These are phyloP conservation scores for Cyclaneusma minus DNA, from an alignment of 2,329 filamentous ascomycete genomes.

Conservation along the genomic window DNA sequence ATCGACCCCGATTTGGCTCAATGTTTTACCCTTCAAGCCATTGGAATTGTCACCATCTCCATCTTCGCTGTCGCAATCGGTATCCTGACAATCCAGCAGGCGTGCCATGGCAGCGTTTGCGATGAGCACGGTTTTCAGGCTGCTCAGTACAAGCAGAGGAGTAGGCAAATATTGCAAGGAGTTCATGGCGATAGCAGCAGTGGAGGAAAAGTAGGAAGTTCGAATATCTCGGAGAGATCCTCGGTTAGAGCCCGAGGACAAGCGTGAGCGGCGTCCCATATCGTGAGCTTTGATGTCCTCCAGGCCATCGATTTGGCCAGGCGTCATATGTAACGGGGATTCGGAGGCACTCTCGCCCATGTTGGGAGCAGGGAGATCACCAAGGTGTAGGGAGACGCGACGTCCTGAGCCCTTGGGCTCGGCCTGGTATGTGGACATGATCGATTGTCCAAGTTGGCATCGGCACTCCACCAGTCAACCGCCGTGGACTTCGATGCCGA, in stretches of 20 bases:
- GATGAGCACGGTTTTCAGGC: constrained; percentile 51
- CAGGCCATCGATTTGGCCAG: constrained; percentile 15
- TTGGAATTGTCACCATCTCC: no score
- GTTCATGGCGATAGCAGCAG: constrained; percentile 44
- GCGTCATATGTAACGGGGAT: constrained; percentile 12
- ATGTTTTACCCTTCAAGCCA: constrained; percentile 45
- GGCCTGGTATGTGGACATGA: no score
- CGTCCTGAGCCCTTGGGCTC: no score
- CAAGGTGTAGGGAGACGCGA: no score
- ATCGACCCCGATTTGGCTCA: constrained; percentile 59
- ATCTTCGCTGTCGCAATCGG: constrained; percentile 22
- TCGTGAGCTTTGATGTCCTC: constrained; percentile 8
- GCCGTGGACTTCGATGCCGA: no score
- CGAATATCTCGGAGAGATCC: constrained; percentile 16
- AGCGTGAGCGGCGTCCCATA: constrained; percentile 7
- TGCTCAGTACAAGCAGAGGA: constrained; percentile 53
- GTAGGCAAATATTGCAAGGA: constrained; percentile 62
- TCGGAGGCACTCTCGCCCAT: no score
- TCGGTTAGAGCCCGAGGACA: constrained; percentile 5
- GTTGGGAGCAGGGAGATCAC: no score
- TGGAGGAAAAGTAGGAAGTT: constrained; percentile 29
- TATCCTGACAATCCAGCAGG: constrained; percentile 42
- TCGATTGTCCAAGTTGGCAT: no score
- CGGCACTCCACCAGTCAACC: no score
- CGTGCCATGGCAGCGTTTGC: constrained; percentile 65